A percentile compares a stretch with the other conserved stretches of the same genome.
phyloP scores from a whole-genome alignment of 2,329 filamentous ascomycete genomes.

The Incumbomyces delicatus region DNA sequence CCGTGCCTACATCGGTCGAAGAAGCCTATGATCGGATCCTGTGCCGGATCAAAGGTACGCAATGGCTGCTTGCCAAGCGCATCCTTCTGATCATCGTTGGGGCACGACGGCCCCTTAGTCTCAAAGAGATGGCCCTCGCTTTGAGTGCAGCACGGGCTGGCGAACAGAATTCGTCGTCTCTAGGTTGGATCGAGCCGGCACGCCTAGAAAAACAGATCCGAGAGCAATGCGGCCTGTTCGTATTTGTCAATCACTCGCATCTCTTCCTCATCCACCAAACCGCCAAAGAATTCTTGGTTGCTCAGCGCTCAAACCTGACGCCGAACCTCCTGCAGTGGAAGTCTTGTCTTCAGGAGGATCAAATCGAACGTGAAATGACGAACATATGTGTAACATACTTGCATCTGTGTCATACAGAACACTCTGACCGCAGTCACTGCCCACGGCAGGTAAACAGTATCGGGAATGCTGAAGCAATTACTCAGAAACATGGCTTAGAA shows the following conservation, averaged over 20 bases:
- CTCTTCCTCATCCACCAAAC: constrained; percentile 35
- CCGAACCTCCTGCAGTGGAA: constrained; percentile 3
- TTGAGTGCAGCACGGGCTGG: constrained; percentile 11
- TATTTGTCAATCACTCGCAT: constrained; percentile 25
- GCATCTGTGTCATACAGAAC: neutral
- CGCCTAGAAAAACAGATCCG: constrained; percentile 19
- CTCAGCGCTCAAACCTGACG: neutral
- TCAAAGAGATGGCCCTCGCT: constrained; percentile 21
- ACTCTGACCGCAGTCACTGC: neutral
- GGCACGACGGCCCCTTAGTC: constrained; percentile 19
- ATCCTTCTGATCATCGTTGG: constrained; percentile 23
- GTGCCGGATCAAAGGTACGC: neutral
- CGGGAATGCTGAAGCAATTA: too few relatives aligned
- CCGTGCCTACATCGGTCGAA: constrained; percentile 20
- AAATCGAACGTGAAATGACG: constrained; percentile 7
- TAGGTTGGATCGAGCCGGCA: constrained; percentile 3
- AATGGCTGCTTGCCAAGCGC: constrained; percentile 6
- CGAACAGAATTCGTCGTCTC: too few relatives aligned
- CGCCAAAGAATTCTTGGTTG: constrained; percentile 29
- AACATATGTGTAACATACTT: constrained; percentile 8
- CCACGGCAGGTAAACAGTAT: neutral
- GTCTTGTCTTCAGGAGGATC: constrained; percentile 2
- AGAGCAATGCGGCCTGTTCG: constrained; percentile 29
- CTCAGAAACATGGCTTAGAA: too few relatives aligned
- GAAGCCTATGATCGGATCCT: constrained; percentile 24